phyloP scores from a whole-genome alignment of 2,329 filamentous ascomycete genomes.

The Aspergillus eucalypticola region DNA sequence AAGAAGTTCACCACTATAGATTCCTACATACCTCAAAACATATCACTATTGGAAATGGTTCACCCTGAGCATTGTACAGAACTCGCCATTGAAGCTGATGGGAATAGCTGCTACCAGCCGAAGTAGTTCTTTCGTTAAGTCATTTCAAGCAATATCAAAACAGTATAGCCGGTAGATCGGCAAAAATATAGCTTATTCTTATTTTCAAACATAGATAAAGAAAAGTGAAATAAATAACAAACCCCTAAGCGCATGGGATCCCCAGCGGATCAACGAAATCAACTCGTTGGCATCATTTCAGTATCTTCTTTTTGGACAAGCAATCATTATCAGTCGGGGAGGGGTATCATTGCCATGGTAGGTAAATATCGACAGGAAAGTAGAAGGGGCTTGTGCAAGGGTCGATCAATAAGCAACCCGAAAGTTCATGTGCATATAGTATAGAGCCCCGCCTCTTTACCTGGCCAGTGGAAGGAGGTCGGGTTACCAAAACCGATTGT shows the following conservation, averaged over 20 bases:
- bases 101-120: too few species aligned
- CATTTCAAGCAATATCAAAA: too few species aligned
- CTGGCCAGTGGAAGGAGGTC: constrained; percentile 26
- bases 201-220: not conserved
- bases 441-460: constrained; percentile 39
- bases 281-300: constrained; percentile 2
- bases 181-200: not conserved
- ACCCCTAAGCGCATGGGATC: not conserved
- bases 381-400: not conserved
- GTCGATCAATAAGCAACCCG: not conserved
- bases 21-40: too few species aligned
- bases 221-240: not conserved
- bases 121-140: too few species aligned
- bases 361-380: constrained; percentile 6
- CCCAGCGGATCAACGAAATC: not conserved
- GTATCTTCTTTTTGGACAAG: not conserved
- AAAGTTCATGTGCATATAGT: too few species aligned
- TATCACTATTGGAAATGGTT: too few species aligned
- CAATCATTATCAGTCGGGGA: constrained; percentile 3
- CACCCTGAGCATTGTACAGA: too few species aligned
- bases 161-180: not conserved
- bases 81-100: too few species aligned
- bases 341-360: constrained; percentile 11
- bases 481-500: constrained; percentile 37
- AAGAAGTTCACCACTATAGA: too few species aligned